Conservation (phyloP, 73 alveolate species). For the Paramecium biaurelia region DNA sequence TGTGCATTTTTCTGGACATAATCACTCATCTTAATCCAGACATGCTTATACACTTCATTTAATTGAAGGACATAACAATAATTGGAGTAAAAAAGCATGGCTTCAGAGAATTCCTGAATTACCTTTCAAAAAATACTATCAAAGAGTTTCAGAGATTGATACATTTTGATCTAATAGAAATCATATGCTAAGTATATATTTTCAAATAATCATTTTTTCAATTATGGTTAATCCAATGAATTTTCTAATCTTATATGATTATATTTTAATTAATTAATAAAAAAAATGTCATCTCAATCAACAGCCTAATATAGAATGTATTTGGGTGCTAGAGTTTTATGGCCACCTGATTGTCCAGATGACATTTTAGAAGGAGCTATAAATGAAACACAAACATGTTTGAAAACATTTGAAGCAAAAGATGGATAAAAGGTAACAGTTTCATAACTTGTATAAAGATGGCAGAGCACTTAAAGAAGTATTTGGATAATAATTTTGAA, state of each 20-base stretch:
- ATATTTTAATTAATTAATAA: background rate
- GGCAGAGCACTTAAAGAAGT: conserved; percentile 81
- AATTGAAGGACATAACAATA: conserved; percentile 61
- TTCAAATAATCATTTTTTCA: background rate
- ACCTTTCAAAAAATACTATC: conserved; percentile 67
- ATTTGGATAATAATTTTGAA: conserved; percentile 95
- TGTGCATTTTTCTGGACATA: conserved; percentile 76
- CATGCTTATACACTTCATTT: conserved; percentile 88
- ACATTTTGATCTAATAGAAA: background rate
- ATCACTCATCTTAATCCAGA: conserved; percentile 69
- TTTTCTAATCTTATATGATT: background rate
- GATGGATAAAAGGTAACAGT: conserved; percentile 65
- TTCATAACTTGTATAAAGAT: conserved; percentile 48
- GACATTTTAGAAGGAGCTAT: conserved; percentile 90
- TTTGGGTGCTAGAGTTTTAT: conserved; percentile 84
- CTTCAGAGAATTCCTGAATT: conserved; percentile 70
- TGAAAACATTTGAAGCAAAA: conserved; percentile 54
- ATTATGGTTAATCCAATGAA: background rate
- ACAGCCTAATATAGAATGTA: conserved; percentile 63
- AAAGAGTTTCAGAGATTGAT: background rate
- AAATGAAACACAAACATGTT: conserved; percentile 55
- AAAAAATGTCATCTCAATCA: background rate
- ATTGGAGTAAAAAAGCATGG: conserved; percentile 77
- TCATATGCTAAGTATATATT: background rate
- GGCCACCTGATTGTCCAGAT: conserved; percentile 96